Conservation (phyloP, 2,329 filamentous ascomycete species). For the Cephalotrichum gorgonifer region DNA sequence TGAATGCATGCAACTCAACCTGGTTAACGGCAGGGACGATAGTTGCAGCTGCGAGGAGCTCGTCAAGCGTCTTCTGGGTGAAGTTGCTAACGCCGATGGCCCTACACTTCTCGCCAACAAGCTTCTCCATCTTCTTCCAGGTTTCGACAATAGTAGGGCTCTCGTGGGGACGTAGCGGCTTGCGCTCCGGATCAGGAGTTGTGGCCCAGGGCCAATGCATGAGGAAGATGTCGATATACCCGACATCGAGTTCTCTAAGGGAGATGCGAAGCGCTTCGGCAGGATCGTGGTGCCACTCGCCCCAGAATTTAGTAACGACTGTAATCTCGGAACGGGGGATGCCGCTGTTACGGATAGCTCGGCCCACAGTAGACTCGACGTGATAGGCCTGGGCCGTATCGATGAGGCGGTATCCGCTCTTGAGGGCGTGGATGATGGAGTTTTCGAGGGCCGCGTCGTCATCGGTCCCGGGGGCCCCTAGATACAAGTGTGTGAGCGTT, state of each 20-base stretch:
- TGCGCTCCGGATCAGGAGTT: slow-evolving; percentile 12
- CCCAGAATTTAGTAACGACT: slow-evolving; percentile 21
- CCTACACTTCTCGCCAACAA: slow-evolving; percentile 14
- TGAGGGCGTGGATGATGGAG: slow-evolving; percentile 18
- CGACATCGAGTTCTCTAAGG: slow-evolving; percentile 16
- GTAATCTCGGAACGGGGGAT: slow-evolving; percentile 21
- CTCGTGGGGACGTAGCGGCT: slow-evolving; percentile 11
- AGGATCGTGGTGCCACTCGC: slow-evolving; percentile 18
- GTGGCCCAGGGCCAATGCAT: slow-evolving; percentile 19
- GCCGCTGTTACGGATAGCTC: slow-evolving; percentile 19
- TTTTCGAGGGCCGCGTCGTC: slow-evolving; percentile 13
- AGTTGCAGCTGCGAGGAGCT: slow-evolving; percentile 13
- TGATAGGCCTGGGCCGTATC: slow-evolving; percentile 18
- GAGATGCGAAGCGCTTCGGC: slow-evolving; percentile 16
- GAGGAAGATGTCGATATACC: slow-evolving; percentile 21
- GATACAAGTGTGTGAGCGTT: neutral
- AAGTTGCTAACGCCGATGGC: slow-evolving; percentile 23
- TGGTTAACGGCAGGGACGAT: slow-evolving; percentile 20
- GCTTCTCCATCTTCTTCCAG: slow-evolving; percentile 17
- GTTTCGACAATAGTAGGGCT: slow-evolving; percentile 15
- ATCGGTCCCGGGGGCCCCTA: neutral
- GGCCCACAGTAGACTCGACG: slow-evolving; percentile 18
- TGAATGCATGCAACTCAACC: slow-evolving; percentile 20
- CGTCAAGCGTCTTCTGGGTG: slow-evolving; percentile 17
- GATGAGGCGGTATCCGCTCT: slow-evolving; percentile 19